A percentile compares a stretch with the other conserved stretches of the same genome.
Conservation (phyloP, 1,284 basidiomycete species). For the Vanrija pseudolonga region DNA sequence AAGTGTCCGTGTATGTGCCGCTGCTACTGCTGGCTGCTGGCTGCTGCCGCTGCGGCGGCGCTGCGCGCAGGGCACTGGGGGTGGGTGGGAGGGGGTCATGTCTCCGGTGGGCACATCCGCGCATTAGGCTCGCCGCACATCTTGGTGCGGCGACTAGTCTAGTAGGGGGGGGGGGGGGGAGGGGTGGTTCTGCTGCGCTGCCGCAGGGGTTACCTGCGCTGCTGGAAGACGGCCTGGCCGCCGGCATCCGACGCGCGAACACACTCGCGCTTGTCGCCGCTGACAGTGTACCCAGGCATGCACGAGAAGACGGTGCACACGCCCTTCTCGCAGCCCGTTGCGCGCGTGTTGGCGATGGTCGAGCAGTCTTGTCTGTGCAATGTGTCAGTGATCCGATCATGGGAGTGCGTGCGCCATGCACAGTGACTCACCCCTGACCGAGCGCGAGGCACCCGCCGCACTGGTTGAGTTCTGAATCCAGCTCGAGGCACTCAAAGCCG, state of each 20-base stretch:
- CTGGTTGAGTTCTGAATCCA: conserved; percentile 45
- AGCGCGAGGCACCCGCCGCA: conserved; percentile 49
- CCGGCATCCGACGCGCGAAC: not conserved
- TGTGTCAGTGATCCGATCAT: not conserved
- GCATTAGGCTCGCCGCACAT: no score
- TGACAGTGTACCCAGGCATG: conserved; percentile 44
- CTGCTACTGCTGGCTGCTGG: no score
- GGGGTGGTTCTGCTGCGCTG: no score
- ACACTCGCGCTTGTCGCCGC: conserved; percentile 38
- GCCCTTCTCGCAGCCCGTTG: conserved; percentile 43
- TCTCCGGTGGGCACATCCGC: no score
- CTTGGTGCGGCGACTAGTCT: no score
- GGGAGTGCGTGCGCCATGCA: not conserved
- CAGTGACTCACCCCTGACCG: conserved; percentile 44
- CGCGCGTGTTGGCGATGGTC: conserved; percentile 42
- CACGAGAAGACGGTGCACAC: conserved; percentile 45
- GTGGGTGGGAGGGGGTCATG: not conserved
- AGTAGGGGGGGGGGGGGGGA: not conserved
- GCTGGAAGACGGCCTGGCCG: not conserved
- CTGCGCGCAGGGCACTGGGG: not conserved
- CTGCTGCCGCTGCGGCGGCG: not conserved
- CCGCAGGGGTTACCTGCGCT: not conserved
- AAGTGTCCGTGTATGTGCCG: no score
- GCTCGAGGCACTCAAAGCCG: conserved; percentile 50
- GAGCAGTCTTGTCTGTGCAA: conserved; percentile 48